Evolutionary conservation across 2,329 filamentous ascomycete genomes (phyloP), one percentile per base, ranked within the genome.

Genomic region (Domatiomyces globalis): DNA sequence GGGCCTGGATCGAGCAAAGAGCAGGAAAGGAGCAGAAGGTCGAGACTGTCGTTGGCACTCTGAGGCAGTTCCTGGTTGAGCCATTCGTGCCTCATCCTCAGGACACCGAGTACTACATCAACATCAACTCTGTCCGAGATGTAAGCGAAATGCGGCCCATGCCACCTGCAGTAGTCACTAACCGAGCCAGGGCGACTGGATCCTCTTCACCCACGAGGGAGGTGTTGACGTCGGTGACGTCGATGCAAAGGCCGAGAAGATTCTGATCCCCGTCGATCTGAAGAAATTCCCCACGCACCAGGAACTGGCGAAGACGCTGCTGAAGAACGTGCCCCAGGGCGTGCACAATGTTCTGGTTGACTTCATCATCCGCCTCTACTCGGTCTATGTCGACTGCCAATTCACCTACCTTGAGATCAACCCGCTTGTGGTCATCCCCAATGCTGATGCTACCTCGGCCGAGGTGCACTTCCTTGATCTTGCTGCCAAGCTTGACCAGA

Each of bases 331-430:
- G 46, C 92, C 92, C 64, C 75, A 87, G 74, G 90, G 90, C 69
- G 79, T 98, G 49, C 92, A 98, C 81, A 95, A 95, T 67, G 92
- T 98, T 66, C 81, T 98, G 54, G 86, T 98, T 58, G 92, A 98
- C 79, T 98, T 98, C 80, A 98, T 98, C 76, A 87, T 87, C 66
- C 84, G 92, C 64, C 79, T 98, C 61, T 98, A 98, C 69, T 92
- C 90, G 63, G 92, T 98, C 74, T 98, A 96, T 67, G 92, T 96
- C 60, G 92, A 98, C 78, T 94, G 87, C 81, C 92, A 98, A 74
- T 98, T 98, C 81, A 96, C 92, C 66, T 98, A 98, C 77, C 87
- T 98, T 63, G 92, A 98, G 75, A 98, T 98, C 79, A 98, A 98
- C 82, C 92, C 92, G 62, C 77, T 98, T 59, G 92, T 98, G 56